These are phyloP conservation scores for Beauveria caledonica DNA, from an alignment of 2,329 filamentous ascomycete species.

Conservation along the genomic window DNA sequence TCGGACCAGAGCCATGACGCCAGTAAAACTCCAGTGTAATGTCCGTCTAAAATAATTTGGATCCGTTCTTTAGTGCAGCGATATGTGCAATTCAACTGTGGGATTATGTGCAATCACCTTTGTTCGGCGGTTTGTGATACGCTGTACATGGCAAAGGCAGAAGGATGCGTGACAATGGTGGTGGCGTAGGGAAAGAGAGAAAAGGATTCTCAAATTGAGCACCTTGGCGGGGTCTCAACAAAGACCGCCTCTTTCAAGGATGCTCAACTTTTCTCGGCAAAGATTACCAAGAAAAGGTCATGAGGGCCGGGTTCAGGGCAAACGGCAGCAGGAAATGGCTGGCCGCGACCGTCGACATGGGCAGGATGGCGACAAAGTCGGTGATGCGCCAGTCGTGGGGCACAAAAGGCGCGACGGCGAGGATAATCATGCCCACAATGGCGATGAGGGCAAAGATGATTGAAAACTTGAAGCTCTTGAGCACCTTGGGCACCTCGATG, in stretches of 20 bases:
- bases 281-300: slow-evolving; percentile 66
- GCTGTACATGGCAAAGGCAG: not conserved
- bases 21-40: not conserved
- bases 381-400: slow-evolving; percentile 58
- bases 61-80: not conserved
- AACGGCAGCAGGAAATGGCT: slow-evolving; percentile 66
- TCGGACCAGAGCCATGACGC: not conserved
- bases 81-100: not conserved
- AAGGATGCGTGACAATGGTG: not conserved
- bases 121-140: not conserved
- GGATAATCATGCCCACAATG: slow-evolving; percentile 54
- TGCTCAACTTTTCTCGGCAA: not conserved
- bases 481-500: slow-evolving; percentile 54
- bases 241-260: not conserved
- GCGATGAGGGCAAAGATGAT: slow-evolving; percentile 53
- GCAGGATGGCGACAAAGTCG: slow-evolving; percentile 68
- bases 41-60: not conserved
- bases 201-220: not conserved
- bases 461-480: slow-evolving; percentile 70
- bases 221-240: not conserved
- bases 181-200: too few species aligned
- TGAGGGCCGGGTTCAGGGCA: slow-evolving; percentile 68
- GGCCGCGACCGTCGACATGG: slow-evolving; percentile 61
- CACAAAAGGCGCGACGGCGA: slow-evolving; percentile 56
- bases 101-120: not conserved